phyloP scores from a whole-genome alignment of 2,329 filamentous ascomycete genomes.

The Neodidymelliopsis sp. region DNA sequence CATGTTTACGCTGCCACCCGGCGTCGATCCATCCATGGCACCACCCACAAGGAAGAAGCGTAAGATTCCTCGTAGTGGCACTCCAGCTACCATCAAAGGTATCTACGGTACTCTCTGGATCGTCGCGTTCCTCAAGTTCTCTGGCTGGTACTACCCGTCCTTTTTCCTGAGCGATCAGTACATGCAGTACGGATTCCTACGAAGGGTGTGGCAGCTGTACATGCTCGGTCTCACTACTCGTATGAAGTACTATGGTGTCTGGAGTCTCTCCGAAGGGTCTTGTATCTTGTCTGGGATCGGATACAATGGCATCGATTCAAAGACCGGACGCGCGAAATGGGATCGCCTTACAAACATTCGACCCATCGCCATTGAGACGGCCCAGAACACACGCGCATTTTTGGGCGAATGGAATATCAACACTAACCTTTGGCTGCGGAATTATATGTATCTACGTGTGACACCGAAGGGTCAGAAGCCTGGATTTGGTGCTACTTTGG shows the following conservation, averaged over 20 bases:
- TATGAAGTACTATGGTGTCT: conserved; percentile 96
- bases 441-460: conserved; percentile 94
- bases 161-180: conserved; percentile 72
- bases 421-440: conserved; percentile 94
- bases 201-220: conserved; percentile 80
- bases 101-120: conserved; percentile 80
- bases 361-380: conserved; percentile 83
- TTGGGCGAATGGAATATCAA: conserved; percentile 98
- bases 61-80: conserved; percentile 89
- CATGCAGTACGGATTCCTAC: conserved; percentile 71
- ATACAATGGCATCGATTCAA: conserved; percentile 89
- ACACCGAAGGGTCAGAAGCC: conserved; percentile 96
- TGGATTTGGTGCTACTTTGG: conserved; percentile 91
- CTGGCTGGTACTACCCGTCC: conserved; percentile 68
- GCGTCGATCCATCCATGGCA: conserved; percentile 83
- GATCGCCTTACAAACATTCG: conserved; percentile 89
- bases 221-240: conserved; percentile 83
- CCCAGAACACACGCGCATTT: conserved; percentile 92
- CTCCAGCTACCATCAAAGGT: conserved; percentile 81
- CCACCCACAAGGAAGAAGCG: conserved; percentile 88
- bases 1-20: conserved; percentile 88
- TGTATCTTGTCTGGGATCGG: conserved; percentile 94
- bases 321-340: conserved; percentile 86
- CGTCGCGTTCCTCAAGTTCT: conserved; percentile 75
- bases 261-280: conserved; percentile 89